Evolutionary conservation across 352 stramenopile genomes (phyloP), one percentile per base, ranked within the genome.

Genomic region (Hyaloperonospora brassicae): DNA sequence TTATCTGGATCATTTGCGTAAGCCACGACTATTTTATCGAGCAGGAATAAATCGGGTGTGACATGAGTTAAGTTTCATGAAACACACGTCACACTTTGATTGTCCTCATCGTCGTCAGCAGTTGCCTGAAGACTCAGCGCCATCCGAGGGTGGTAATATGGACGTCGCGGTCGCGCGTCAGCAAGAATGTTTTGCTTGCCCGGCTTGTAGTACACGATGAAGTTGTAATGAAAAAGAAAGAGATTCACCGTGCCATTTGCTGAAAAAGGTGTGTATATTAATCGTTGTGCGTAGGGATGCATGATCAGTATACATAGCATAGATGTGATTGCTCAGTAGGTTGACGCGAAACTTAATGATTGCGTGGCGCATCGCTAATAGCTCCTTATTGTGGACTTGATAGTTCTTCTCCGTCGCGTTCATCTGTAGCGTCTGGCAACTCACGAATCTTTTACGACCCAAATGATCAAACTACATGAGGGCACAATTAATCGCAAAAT

Each of bases 121-220:
- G 36, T 14, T 21, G 10, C 36, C 11, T 42, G 27, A 31, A 31
- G 27, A 31, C 27, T 31, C 27, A 31, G 27, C 27, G 27, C 27
- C 3, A 7, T 31, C 27, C 27, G n/a, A 21, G 36, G 3, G 10
- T 42, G 4, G 36, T 4, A 14, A 12, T 68, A 38, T 12, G 61
- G 65, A 1, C 48, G 38, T 0, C 61, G 49, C 3, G 64, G 66
- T 0, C 73, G n/a, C 0, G 62, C 59, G 41, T 68, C 59, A 14
- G 62, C 55, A 4, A 72, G 22, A 5, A 69, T 53, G 17, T 69
- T 72, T 5, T 23, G 21, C 24, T 21, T 43, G 23, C 25, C 50
- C 0, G 24, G 39, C 1, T 55, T 57, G 52, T 72, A 67, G 0
- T 59, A 2, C 0, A 67, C 53, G 0, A 44, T 22, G 27, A 75